Percentiles rank a stretch among this genome's conserved stretches.
Conservation (phyloP, 306 rosid genomes). For the Pachyrhizus erosus region DNA sequence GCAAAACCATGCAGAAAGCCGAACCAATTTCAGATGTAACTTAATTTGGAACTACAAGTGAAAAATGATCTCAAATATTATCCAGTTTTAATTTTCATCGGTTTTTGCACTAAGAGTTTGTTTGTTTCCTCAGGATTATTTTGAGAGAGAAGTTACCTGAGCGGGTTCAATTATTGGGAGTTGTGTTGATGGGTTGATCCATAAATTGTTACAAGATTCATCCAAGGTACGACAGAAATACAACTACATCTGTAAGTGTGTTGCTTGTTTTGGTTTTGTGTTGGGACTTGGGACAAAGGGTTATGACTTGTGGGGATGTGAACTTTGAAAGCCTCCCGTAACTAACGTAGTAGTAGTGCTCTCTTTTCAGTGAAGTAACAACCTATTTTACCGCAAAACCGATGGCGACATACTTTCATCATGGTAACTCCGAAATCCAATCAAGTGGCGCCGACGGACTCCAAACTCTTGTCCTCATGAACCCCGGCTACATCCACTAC, state of each 20-base stretch:
- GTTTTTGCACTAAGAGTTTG: constrained; percentile 27
- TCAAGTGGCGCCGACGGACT: constrained; percentile 67
- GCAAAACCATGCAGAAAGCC: constrained; percentile 18
- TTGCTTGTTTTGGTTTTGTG: constrained; percentile 13
- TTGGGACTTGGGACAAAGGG: constrained; percentile 37
- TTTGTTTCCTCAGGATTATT: constrained; percentile 43
- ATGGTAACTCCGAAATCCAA: constrained; percentile 89
- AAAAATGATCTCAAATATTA: not conserved
- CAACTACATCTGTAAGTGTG: constrained; percentile 36
- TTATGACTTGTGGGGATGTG: constrained; percentile 43
- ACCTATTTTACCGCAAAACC: constrained; percentile 45
- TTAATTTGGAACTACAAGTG: not conserved
- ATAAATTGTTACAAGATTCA: constrained; percentile 21
- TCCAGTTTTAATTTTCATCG: not conserved
- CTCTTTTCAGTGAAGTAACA: constrained; percentile 56
- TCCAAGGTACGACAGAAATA: constrained; percentile 37
- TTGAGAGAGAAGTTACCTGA: constrained; percentile 17
- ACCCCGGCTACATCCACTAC: constrained; percentile 84
- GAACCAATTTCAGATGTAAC: not conserved
- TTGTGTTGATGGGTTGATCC: constrained; percentile 60
- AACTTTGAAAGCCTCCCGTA: constrained; percentile 43
- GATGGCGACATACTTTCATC: constrained; percentile 98
- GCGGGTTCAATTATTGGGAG: constrained; percentile 32
- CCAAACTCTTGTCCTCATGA: constrained; percentile 93
- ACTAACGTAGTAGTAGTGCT: constrained; percentile 44